Evolutionary conservation across 179 eudicot genomes (phyloP).

Genomic region (Drosera spatulata): DNA sequence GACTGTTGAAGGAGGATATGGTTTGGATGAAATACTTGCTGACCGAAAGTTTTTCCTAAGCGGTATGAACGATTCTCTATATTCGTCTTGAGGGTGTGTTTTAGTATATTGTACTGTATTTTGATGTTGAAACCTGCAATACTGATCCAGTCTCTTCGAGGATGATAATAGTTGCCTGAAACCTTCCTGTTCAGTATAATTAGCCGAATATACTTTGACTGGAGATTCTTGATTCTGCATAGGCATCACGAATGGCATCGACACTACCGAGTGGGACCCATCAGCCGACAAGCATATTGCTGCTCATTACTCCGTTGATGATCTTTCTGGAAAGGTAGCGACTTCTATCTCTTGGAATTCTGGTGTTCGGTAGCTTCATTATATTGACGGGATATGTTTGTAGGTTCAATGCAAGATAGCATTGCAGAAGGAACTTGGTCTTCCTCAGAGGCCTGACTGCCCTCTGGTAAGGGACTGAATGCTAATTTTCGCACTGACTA

Average conservation of each 20-base stretch:
- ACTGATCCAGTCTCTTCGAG: not conserved
- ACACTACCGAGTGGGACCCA: slow-evolving; percentile 73
- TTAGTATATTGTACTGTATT: not conserved
- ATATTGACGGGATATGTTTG: too few relatives aligned
- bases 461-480: slow-evolving; percentile 61
- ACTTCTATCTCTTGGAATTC: too few relatives aligned
- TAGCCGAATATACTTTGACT: not conserved
- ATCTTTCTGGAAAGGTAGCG: too few relatives aligned
- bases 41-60: slow-evolving; percentile 66
- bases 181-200: not conserved
- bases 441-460: slow-evolving; percentile 51
- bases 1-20: slow-evolving; percentile 94
- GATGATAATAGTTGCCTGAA: too few relatives aligned
- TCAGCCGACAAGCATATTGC: slow-evolving; percentile 55
- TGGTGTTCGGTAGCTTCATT: too few relatives aligned
- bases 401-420: slow-evolving; percentile 79
- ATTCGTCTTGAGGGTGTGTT: not conserved
- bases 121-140: not conserved
- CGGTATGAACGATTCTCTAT: slow-evolving; percentile 28
- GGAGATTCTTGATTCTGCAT: slow-evolving; percentile 1
- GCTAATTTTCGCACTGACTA: not conserved
- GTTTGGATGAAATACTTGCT: slow-evolving; percentile 66
- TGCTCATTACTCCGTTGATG: slow-evolving; percentile 45
- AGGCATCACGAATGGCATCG: slow-evolving; percentile 93
- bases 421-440: slow-evolving; percentile 72